A percentile compares a stretch with the other conserved stretches of the same genome.
Conservation (phyloP, 306 rosid species). For the Fragaria nilgerrensis region DNA sequence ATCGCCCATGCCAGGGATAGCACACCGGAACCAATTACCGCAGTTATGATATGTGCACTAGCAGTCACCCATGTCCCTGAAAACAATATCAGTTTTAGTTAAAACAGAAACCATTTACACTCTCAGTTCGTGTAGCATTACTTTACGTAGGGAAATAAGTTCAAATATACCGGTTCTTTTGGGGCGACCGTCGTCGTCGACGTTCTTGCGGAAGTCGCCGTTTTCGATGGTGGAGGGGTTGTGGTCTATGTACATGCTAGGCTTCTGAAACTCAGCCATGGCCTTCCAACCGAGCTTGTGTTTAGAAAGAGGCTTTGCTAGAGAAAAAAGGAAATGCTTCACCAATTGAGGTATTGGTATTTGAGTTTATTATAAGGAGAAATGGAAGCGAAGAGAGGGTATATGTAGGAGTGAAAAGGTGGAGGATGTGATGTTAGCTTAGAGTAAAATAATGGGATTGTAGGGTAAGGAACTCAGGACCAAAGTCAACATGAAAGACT, state of each 20-base stretch:
- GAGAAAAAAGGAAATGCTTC: not conserved
- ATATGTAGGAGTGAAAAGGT: constrained; percentile 21
- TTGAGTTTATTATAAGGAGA: constrained; percentile 1
- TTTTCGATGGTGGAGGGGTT: constrained; percentile 41
- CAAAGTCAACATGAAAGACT: constrained; percentile 36
- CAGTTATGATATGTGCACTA: constrained; percentile 94
- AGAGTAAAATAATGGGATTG: constrained; percentile 22
- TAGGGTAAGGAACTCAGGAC: constrained; percentile 18
- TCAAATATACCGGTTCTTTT: constrained; percentile 64
- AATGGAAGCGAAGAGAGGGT: constrained; percentile 5
- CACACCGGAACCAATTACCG: constrained; percentile 97
- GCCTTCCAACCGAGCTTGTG: not conserved
- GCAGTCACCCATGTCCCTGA: constrained; percentile 95
- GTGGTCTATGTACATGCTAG: constrained; percentile 59
- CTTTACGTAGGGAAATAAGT: not conserved
- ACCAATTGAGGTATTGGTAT: not conserved
- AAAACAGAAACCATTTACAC: not conserved
- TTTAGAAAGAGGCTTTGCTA: constrained; percentile 4
- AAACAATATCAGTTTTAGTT: not conserved
- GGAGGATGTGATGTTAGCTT: not conserved
- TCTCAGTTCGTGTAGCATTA: not conserved
- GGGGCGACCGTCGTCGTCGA: constrained; percentile 80
- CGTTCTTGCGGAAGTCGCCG: constrained; percentile 43
- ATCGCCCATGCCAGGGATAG: constrained; percentile 91
- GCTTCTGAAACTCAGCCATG: constrained; percentile 50